Evolutionary conservation across 129 eudicot species (phyloP), one percentile per base, ranked within the genome.

Genomic region (Escallonia herrerae): DNA sequence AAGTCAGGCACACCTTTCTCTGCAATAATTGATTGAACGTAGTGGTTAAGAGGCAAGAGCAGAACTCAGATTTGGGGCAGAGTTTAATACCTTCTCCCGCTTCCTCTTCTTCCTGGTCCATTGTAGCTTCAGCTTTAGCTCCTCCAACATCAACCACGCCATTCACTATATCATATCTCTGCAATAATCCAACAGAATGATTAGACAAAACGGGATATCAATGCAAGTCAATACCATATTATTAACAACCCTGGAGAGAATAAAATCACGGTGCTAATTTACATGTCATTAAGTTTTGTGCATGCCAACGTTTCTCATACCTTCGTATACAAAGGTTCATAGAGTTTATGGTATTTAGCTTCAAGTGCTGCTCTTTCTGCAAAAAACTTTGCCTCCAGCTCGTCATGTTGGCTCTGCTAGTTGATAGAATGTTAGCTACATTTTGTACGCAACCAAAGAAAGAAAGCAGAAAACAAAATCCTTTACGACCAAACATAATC

Each of bases 1-100:
- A 91, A 91, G 58, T 79, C 77, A 39, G 98, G 98, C 38, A 91
- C 98, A 13, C 98, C 98, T 78, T 91, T 91, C 52, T 62, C 97
- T 91, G 84, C 64, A 67, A 61, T 5, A 44, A 67, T 3, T 49
- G 56, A 63, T 40, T 14, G 12, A 52, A 52, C 53, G 10, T 12
- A 56, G 33, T 22, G 33, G 33, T 22, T 22, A 22, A 22, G 10
- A 42, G 8, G 68, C 50, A 8, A 46, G 8, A 37, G 43, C 10
- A 74, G 73, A 53, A 53, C 14, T 4, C 5, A 53, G 33, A 22
- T 22, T 22, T 53, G 6, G 7, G 33, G 58, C 58, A 3, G 44
- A 50, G 63, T 62, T 15, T 38, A 9, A 11, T 44, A 87, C 95
- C 93, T 74, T 87, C 84, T 66, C 59, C 52, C 4, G 58, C 76